These are phyloP conservation scores for Scheffersomyces ergatensis DNA, from an alignment of 805 yeast genomes.

Conservation along the genomic window DNA sequence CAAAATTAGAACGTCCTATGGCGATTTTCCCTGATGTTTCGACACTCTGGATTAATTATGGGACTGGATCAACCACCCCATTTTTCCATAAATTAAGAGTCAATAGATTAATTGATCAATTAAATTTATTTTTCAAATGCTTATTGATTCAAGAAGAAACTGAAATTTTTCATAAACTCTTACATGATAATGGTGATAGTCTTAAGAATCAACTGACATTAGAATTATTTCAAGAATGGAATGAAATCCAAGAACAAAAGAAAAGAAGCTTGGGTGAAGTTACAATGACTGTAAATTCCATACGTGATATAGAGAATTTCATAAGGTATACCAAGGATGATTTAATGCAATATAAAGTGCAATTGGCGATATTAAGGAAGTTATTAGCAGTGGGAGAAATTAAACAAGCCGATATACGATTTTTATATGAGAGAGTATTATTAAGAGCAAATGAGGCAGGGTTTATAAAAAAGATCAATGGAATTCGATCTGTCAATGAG, in stretches of 20 bases:
- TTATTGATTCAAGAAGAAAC: conserved; percentile 23
- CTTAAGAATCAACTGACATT: conserved; percentile 20
- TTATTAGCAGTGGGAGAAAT: conserved; percentile 27
- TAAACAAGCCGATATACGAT: conserved; percentile 31
- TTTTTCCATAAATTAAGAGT: conserved; percentile 43
- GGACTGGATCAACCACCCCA: conserved; percentile 23
- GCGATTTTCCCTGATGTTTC: conserved; percentile 19
- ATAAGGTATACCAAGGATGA: conserved; percentile 46
- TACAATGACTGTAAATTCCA: conserved; percentile 16
- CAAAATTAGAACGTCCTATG: conserved; percentile 18
- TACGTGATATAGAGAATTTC: conserved; percentile 46
- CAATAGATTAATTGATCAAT: conserved; percentile 44
- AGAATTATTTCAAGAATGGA: conserved; percentile 26
- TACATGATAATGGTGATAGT: not conserved
- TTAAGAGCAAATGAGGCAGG: not conserved
- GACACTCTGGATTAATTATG: conserved; percentile 22
- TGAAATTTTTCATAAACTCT: conserved; percentile 6
- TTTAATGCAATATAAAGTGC: conserved; percentile 25
- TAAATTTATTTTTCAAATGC: conserved; percentile 50
- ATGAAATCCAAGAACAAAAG: conserved; percentile 15
- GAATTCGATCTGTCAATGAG: not conserved
- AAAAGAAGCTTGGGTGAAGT: conserved; percentile 22
- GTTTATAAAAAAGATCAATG: not conserved
- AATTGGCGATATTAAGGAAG: conserved; percentile 35
- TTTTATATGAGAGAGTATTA: conserved; percentile 15